Conservation (phyloP, 768 basidiomycete species). For the Termitomyces sp. region DNA sequence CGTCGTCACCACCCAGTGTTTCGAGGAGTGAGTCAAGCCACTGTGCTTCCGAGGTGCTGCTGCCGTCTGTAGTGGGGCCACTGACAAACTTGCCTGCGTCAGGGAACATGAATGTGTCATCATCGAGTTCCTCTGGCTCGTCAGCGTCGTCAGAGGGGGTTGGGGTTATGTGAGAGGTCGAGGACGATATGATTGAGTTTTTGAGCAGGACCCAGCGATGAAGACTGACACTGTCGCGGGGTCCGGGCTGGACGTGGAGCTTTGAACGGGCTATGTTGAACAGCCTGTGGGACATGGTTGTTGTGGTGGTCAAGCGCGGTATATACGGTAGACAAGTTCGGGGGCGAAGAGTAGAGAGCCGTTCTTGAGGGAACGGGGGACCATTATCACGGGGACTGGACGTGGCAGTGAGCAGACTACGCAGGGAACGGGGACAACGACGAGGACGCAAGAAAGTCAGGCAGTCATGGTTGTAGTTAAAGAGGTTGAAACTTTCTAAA, state of each 20-base stretch:
- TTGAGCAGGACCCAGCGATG: constrained; percentile 86
- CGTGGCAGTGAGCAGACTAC: constrained; percentile 26
- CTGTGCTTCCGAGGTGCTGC: constrained; percentile 58
- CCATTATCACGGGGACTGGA: constrained; percentile 52
- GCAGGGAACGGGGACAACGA: constrained; percentile 15
- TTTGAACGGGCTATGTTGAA: constrained; percentile 67
- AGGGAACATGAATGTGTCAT: constrained; percentile 77
- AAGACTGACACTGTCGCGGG: constrained; percentile 67
- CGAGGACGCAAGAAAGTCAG: constrained; percentile 12
- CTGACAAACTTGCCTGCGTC: constrained; percentile 57
- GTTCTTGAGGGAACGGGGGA: constrained; percentile 79
- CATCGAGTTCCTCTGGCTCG: constrained; percentile 45
- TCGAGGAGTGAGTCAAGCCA: constrained; percentile 83
- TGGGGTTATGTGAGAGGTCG: constrained; percentile 27
- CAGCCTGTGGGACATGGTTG: constrained; percentile 38
- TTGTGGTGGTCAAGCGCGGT: constrained; percentile 36
- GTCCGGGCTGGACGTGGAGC: constrained; percentile 56
- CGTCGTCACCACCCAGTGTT: constrained; percentile 58
- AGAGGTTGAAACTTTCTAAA: no score
- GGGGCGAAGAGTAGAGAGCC: constrained; percentile 85
- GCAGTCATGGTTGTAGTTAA: constrained; percentile 34
- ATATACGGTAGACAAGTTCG: constrained; percentile 85
- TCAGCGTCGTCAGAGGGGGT: constrained; percentile 29
- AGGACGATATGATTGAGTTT: constrained; percentile 60
- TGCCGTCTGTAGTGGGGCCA: constrained; percentile 26